Evolutionary conservation across 306 rosid genomes (phyloP), one percentile per base, ranked within the genome.

Genomic region (Myrica gale): DNA sequence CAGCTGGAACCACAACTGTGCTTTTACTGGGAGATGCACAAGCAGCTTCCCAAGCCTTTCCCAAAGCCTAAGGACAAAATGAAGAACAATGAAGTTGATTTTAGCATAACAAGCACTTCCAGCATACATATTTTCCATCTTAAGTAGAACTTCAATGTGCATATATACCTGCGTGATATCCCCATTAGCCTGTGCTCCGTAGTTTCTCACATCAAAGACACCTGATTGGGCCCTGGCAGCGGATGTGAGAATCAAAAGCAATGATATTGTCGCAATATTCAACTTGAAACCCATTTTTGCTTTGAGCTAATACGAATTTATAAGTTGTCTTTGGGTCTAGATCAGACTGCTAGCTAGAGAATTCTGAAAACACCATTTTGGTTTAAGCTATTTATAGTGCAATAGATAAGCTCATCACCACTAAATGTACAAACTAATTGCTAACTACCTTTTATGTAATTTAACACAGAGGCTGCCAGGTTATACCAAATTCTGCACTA

Each of bases 21-120:
- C 85, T 67, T 4, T 76, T 21, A 6, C 26, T 26, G 0, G 20
- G 2, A 2, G 79, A 41, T n/a, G 76, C 72, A 13, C 89, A 85
- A 11, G 88, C 90, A 10, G 32, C 80, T 17, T 26, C 71, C 88
- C 87, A 87, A 17, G 87, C 85, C 0, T 74, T 81, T 32, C 42
- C 45, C 46, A 85, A 4, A 45, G 81, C 82, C 79, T 82, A 23
- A 17, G 56, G 16, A 17, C 23, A 76, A 55, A 19, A 39, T 4
- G 42, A 19, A 72, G 53, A 19, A 72, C 7, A 51, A 57, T 16
- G 9, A 5, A 19, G 17, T 0, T 45, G 0, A 75, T 16, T 44
- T 43, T 26, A 44, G 7, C 11, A 15, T 0, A 32, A 2, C 9
- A 6, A 44, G 10, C 2, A 10, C 0, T 6, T 42, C 4, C 1